phyloP scores from a whole-genome alignment of 176 grass and related monocot species.

The Oryza punctata region DNA sequence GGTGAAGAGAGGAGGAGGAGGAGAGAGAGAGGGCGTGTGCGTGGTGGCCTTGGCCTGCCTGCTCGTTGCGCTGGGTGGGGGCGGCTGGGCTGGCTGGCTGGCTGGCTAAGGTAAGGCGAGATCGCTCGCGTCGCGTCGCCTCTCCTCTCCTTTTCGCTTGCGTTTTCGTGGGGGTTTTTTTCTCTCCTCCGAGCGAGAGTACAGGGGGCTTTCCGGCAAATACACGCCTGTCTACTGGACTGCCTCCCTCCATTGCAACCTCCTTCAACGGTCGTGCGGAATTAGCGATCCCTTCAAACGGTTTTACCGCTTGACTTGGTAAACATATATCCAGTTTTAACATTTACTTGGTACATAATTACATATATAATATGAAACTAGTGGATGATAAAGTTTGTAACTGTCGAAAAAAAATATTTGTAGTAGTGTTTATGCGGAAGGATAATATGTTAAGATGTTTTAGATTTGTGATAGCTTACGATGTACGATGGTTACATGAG shows the following conservation, averaged over 20 bases:
- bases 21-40: constrained; percentile 16
- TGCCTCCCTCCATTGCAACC: background rate
- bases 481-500: no score
- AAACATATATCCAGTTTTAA: background rate
- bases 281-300: background rate
- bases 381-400: no score
- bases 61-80: constrained; percentile 15
- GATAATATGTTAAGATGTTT: no score
- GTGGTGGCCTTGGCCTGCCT: constrained; percentile 27
- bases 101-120: background rate
- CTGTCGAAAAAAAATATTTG: no score
- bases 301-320: background rate
- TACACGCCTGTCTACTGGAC: background rate
- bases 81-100: background rate
- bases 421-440: no score
- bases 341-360: background rate
- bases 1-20: constrained; percentile 3
- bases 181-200: background rate
- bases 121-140: background rate
- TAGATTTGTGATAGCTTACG: no score
- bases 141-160: constrained; percentile 11
- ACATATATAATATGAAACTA: background rate
- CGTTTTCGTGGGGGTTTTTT: constrained; percentile 5
- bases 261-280: background rate
- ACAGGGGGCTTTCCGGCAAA: background rate